phyloP scores from a whole-genome alignment of 2,329 filamentous ascomycete species.

The Atkinsonella hypoxylon region DNA sequence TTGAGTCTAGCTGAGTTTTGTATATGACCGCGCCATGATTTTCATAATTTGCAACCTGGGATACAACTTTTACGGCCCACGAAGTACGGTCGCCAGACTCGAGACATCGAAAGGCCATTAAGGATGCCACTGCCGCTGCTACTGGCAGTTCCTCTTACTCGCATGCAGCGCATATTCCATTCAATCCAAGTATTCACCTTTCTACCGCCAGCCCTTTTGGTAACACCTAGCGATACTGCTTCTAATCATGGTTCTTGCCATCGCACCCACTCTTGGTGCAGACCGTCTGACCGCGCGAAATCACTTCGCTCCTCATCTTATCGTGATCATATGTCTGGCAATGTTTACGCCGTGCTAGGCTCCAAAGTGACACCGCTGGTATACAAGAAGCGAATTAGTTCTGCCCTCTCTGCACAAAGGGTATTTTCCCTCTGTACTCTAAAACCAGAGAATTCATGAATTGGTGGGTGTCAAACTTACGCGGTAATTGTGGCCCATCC shows the following conservation, averaged over 20 bases:
- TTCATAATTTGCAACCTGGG: not conserved
- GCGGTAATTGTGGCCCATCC: slow-evolving; percentile 76
- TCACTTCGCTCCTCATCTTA: slow-evolving; percentile 4
- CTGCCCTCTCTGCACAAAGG: too few species aligned
- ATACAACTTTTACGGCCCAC: not conserved
- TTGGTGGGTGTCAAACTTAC: slow-evolving; percentile 29
- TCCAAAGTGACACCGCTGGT: slow-evolving; percentile 42
- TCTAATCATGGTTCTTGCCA: not conserved
- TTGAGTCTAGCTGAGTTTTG: slow-evolving; percentile 9
- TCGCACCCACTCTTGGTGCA: not conserved
- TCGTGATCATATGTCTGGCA: slow-evolving; percentile 3
- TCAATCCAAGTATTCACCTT: not conserved
- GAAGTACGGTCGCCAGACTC: not conserved
- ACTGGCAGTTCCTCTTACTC: not conserved
- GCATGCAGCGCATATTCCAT: not conserved
- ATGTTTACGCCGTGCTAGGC: slow-evolving; percentile 32
- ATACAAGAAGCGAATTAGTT: not conserved
- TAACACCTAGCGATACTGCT: not conserved
- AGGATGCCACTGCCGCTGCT: not conserved
- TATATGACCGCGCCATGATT: slow-evolving; percentile 8
- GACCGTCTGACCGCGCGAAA: not conserved
- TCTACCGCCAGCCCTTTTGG: slow-evolving; percentile 2
- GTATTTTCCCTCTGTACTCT: not conserved
- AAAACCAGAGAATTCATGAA: not conserved
- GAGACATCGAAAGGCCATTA: not conserved